Percentiles rank a stretch among this genome's conserved stretches.
These are phyloP conservation scores for Termitomyces sp. DNA, from an alignment of 768 basidiomycete genomes.

Conservation along the genomic window DNA sequence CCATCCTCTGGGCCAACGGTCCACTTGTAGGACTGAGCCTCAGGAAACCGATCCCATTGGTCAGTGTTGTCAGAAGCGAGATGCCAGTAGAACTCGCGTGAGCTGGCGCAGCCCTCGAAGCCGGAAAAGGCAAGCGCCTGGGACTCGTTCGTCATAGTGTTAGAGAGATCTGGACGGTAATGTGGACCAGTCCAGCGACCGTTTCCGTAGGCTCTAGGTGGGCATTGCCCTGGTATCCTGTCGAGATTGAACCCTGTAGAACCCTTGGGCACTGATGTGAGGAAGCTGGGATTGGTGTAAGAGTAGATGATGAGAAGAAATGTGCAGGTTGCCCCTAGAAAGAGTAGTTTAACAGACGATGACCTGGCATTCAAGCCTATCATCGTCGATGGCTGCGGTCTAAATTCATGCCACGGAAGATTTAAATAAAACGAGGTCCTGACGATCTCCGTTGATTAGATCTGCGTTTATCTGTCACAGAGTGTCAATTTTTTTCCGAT, in stretches of 20 bases:
- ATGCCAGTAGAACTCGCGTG: conserved; percentile 63
- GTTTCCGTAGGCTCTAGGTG: conserved; percentile 29
- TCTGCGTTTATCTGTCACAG: no score
- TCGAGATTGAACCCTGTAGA: conserved; percentile 8
- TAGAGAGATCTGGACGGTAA: conserved; percentile 28
- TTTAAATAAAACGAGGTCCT: background rate
- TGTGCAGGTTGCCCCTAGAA: conserved; percentile 16
- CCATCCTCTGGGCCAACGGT: conserved; percentile 32
- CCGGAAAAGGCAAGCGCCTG: conserved; percentile 54
- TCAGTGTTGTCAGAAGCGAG: conserved; percentile 47
- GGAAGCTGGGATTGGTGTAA: conserved; percentile 14
- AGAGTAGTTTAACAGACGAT: conserved; percentile 16
- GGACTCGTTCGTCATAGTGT: conserved; percentile 32
- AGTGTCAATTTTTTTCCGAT: background rate
- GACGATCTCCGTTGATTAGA: background rate
- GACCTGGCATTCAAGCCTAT: conserved; percentile 19
- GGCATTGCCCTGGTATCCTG: conserved; percentile 18
- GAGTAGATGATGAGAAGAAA: conserved; percentile 22
- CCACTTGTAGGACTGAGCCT: conserved; percentile 52
- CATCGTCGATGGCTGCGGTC: background rate
- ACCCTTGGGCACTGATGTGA: background rate
- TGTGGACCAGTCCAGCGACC: conserved; percentile 35
- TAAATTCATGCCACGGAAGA: background rate
- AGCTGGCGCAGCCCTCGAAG: conserved; percentile 58
- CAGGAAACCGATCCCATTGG: conserved; percentile 51